These are phyloP conservation scores for Chaetomium fimeti DNA, from an alignment of 495 filamentous ascomycete genomes.

Conservation along the genomic window DNA sequence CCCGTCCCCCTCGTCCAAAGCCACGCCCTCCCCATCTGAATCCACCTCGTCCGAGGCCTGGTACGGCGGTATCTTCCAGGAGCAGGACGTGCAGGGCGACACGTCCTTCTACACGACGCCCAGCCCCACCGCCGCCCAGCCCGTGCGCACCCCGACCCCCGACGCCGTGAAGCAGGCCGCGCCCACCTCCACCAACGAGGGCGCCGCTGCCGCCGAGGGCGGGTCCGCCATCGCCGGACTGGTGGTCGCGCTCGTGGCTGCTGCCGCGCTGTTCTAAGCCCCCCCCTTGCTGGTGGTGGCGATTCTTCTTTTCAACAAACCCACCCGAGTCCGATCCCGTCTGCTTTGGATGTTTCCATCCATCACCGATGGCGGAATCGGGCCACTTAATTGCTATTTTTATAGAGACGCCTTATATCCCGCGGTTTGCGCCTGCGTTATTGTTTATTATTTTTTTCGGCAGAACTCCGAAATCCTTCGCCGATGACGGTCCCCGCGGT, in stretches of 20 bases:
- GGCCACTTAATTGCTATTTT: not conserved
- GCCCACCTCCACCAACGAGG: constrained; percentile 40
- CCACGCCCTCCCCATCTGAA: constrained; percentile 19
- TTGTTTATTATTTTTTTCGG: constrained; percentile 13
- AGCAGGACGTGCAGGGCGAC: constrained; percentile 27
- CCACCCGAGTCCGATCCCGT: not conserved
- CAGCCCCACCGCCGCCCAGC: constrained; percentile 13
- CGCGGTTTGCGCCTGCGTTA: constrained; percentile 1
- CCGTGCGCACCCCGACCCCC: constrained; percentile 10
- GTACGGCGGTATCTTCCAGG: constrained; percentile 38
- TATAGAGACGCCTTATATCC: constrained; percentile 6
- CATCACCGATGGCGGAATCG: not conserved
- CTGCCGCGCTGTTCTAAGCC: constrained; percentile 43
- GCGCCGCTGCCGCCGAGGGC: constrained; percentile 36
- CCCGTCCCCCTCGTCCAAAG: constrained; percentile 8
- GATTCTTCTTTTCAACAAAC: not conserved
- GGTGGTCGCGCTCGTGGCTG: constrained; percentile 49
- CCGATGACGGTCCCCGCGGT: not conserved
- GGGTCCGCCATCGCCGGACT: constrained; percentile 47
- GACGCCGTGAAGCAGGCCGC: constrained; percentile 15
- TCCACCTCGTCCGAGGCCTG: constrained; percentile 22
- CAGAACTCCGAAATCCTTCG: not conserved
- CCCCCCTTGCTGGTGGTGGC: not conserved
- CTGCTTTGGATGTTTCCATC: not conserved
- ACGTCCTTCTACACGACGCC: not conserved